Evolutionary conservation across 2,329 filamentous ascomycete genomes (phyloP), one percentile per base, ranked within the genome.

Genomic region (Alternaria brassicae): DNA sequence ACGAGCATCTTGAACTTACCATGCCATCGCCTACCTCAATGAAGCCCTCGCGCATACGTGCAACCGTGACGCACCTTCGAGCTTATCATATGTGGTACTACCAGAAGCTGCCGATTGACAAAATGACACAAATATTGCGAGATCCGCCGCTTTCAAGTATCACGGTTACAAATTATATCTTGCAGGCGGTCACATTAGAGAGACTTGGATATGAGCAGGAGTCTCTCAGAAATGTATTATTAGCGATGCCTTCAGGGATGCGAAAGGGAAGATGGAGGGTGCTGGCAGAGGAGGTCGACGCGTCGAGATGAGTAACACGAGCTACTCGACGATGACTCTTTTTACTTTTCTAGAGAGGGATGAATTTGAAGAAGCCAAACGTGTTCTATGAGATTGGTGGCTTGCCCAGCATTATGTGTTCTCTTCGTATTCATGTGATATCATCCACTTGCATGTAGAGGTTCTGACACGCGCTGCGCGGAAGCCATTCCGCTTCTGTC

Each of bases 71-170:
- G 2, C 72, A 70, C 50, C 68, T 78, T 13, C 73, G 74, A 12
- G 71, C 72, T 8, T 78, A 77, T 56, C 66, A 75, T 39, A 54
- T 78, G 34, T 78, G 75, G 75, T 59, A 72, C 32, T 56, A 71
- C 32, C 74, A 77, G 52, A 48, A 58, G 3, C 54, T 77, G 6
- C 32, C 66, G 2, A 13, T 76, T 8, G 60, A 63, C 4, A 61
- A 63, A 6, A 67, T 76, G 28, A 70, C 67, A 6, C 21, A 39
- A 4, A 59, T 70, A n/a, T 27, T 77, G 40, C 62, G 72, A 6
- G 67, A 76, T 30, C 73, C 72, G 10, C 74, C 74, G 15, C 63
- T 78, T 13, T 60, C 68, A 28, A 47, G 60, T 40, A 70, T 53
- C 39, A 77, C 75, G 6, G 72, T 76, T 10, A 48, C 39, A 10